phyloP scores from a whole-genome alignment of 2,329 filamentous ascomycete species.

The Alternaria sp. region DNA sequence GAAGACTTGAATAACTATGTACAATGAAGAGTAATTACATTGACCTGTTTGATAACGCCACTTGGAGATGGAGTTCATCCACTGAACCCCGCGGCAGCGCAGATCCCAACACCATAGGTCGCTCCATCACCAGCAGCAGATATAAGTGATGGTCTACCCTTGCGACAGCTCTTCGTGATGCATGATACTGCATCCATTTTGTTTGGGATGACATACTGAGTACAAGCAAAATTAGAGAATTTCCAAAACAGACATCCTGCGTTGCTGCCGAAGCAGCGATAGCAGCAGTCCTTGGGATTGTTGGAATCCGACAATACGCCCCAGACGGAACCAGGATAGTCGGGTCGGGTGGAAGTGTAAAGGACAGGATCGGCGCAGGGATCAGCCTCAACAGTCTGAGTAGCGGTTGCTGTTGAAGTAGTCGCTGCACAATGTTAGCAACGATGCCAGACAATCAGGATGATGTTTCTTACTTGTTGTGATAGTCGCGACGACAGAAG shows the following conservation, averaged over 20 bases:
- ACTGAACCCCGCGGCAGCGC: background rate
- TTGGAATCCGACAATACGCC: background rate
- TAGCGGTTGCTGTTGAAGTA: background rate
- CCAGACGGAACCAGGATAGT: background rate
- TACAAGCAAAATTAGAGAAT: background rate
- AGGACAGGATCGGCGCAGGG: background rate
- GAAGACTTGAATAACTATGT: background rate
- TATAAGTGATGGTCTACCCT: background rate
- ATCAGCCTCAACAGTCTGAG: background rate
- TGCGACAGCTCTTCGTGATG: background rate
- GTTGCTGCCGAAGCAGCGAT: background rate
- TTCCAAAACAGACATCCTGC: background rate
- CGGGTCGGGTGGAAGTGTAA: background rate
- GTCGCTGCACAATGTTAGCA: background rate
- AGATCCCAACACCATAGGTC: background rate
- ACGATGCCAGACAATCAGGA: fast-evolving
- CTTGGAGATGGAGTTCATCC: background rate
- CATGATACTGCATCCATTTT: background rate
- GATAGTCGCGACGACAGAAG: background rate
- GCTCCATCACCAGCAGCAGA: background rate
- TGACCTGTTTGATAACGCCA: background rate
- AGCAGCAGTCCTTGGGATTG: background rate
- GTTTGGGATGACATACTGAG: background rate
- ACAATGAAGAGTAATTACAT: background rate
- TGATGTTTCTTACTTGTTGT: background rate